Evolutionary conservation across 2,329 filamentous ascomycete genomes (phyloP), one percentile per base, ranked within the genome.

Genomic region (Trichoderma pleuroti): DNA sequence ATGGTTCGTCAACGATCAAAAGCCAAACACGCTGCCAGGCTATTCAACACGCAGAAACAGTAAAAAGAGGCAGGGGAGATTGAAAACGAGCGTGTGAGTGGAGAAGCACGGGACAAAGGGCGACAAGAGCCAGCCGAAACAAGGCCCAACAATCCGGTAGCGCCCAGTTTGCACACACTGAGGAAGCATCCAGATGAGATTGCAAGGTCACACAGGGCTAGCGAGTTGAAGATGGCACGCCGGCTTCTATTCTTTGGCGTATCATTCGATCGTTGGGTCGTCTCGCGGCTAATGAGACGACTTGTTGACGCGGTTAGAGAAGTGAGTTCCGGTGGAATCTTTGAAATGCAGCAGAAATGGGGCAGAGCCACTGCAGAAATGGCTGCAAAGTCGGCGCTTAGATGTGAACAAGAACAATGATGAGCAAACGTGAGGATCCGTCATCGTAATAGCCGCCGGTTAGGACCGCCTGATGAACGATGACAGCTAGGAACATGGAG

Each of bases 121-220:
- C n/a, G 42, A 49, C n/a, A 24, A 61, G 52, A 36, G 34, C 49
- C 36, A 70, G 65, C 57, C 52, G 69, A 49, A 61, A 21, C 57
- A 73, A 54, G 73, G 73, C 74, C 78, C 78, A 74, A 75, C 68
- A 74, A 72, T 76, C 72, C 75, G 78, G 78, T 77, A 77, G 75
- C 77, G 76, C 76, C 71, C 74, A 74, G 68, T 74, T 70, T 78
- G 76, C 76, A 77, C 77, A 52, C 24, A 68, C 64, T 54, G 42
- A 26, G 28, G 34, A 36, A 36, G 14, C 59, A 57, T n/a, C 32
- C 61, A 60, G 64, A 66, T 54, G 36, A 24, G 32, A 59, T 56
- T n/a, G 28, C 52, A 46, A 65, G 36, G 34, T 21, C 28, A 28
- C 49, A 26, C 61, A 57, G 11, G 60, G 39, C 39, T 69, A n/a